Evolutionary conservation across 163 green algal species (phyloP), one percentile per base, ranked within the genome.

Genomic region (Scenedesmus sp.): DNA sequence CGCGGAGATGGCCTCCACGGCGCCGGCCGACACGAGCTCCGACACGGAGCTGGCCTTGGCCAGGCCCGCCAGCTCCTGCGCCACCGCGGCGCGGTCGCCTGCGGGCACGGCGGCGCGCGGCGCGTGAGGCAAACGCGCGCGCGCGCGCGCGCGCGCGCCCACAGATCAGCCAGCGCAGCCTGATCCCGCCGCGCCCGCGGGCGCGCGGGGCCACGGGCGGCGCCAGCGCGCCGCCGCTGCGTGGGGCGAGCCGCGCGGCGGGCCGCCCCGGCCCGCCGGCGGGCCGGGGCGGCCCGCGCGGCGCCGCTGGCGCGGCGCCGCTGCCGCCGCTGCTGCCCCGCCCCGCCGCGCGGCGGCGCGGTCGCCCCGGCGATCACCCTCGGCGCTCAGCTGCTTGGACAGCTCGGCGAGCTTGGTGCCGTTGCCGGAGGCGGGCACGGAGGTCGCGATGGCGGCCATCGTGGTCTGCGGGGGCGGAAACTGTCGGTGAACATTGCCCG

Each of bases 1-100:
- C 11, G 80, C 83, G 39, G 74, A 77, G 28, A 91, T 81, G 1
- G 66, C 60, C 24, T 70, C 34, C 44, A 77, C 50, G 31, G 72
- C 78, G 39, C 83, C 83, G 62, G 47, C 45, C 29, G 60, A 29
- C 11, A 74, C 50, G 20, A 81, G 48, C 26, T 18, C 33, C 29
- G 50, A 7, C 22, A 81, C 57, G 51, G 48, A 47, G n/a, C 62
- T 62, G 54, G 48, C 33, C 62, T 81, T 81, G 29, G 54, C 62
- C 45, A 57, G 45, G 29, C 29, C 24, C 22, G 74, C 74, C 4
- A 81, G 62, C 74, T 81, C 74, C 11, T 44, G 20, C 2, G 74
- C 74, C n/a, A 66, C 62, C 9, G 63, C 74, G 31, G 74, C 60
- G 33, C 74, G 74, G 74, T 81, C 74, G 51, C 74, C 74, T 81